Percentiles rank a stretch among this genome's conserved stretches.
Evolutionary conservation across 1,284 basidiomycete genomes (phyloP).

Genomic region (Trametes hirsuta): DNA sequence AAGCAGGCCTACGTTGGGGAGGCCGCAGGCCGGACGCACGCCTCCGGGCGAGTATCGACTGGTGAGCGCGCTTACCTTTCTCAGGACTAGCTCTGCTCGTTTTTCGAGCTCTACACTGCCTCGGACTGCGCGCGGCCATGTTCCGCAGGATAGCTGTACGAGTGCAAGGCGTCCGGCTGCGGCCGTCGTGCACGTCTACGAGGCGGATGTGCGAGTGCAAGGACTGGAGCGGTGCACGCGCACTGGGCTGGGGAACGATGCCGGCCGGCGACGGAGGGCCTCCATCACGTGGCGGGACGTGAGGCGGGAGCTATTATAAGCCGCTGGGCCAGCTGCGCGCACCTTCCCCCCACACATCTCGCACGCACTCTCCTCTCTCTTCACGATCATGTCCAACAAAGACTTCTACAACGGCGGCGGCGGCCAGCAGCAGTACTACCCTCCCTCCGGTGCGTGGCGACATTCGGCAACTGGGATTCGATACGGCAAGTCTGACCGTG

Average conservation of each 20-base stretch:
- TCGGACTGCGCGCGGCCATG: neutral
- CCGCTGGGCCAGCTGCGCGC: slow-evolving; percentile 12
- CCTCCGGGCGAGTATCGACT: too few relatives aligned
- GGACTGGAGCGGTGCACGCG: neutral
- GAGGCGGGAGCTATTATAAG: slow-evolving; percentile 18
- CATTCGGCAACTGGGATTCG: too few relatives aligned
- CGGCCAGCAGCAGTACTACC: slow-evolving; percentile 60
- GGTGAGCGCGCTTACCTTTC: too few relatives aligned
- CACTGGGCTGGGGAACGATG: neutral
- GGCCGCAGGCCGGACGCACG: too few relatives aligned
- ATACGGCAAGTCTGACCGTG: neutral
- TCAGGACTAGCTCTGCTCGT: too few relatives aligned
- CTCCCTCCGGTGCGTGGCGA: slow-evolving; percentile 57
- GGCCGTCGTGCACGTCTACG: neutral
- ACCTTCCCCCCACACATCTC: slow-evolving; percentile 3
- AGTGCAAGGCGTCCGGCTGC: neutral
- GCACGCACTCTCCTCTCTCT: slow-evolving; percentile 16
- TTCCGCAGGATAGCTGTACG: neutral
- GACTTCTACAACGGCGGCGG: slow-evolving; percentile 65
- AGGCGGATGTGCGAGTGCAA: neutral
- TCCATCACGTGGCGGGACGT: slow-evolving; percentile 16
- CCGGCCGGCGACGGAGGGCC: neutral
- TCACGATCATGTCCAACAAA: slow-evolving; percentile 65
- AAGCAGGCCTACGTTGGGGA: too few relatives aligned
- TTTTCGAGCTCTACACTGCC: neutral